phyloP scores from a whole-genome alignment of 2,329 filamentous ascomycete genomes.

The Fusarium tjaetaba region DNA sequence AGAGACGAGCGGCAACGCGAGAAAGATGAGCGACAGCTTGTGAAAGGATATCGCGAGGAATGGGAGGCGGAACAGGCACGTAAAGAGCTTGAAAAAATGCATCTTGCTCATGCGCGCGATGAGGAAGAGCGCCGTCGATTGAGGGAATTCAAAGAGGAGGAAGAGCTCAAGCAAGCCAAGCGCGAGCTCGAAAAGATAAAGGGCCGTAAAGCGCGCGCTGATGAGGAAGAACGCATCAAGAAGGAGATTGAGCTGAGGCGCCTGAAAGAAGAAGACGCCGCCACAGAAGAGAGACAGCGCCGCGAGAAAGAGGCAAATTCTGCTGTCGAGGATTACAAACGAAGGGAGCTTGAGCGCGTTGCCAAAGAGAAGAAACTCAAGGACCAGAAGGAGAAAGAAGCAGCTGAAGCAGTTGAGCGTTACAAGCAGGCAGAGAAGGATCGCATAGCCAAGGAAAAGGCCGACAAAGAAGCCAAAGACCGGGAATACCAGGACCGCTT shows the following conservation, averaged over 20 bases:
- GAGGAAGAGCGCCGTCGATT: slow-evolving; percentile 50
- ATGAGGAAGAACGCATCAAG: slow-evolving; percentile 62
- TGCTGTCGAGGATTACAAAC: slow-evolving; percentile 63
- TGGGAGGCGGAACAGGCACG: slow-evolving; percentile 47
- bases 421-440: slow-evolving; percentile 61
- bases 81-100: slow-evolving; percentile 38
- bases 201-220: slow-evolving; percentile 56
- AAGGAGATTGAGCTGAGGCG: slow-evolving; percentile 61
- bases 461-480: slow-evolving; percentile 55
- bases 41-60: slow-evolving; percentile 56
- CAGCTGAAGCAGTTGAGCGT: slow-evolving; percentile 60
- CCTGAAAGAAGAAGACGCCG: slow-evolving; percentile 58
- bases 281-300: slow-evolving; percentile 45
- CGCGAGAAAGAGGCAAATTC: slow-evolving; percentile 60
- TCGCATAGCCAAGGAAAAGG: slow-evolving; percentile 56
- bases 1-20: slow-evolving; percentile 47
- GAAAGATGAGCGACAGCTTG: slow-evolving; percentile 26
- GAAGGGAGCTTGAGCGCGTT: slow-evolving; percentile 54
- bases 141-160: slow-evolving; percentile 53
- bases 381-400: slow-evolving; percentile 61
- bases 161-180: slow-evolving; percentile 61
- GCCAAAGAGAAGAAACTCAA: slow-evolving; percentile 59
- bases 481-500: slow-evolving; percentile 64
- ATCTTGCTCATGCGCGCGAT: slow-evolving; percentile 44
- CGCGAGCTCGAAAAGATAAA: slow-evolving; percentile 60